Base-by-base conservation (phyloP, 805 yeast genomes). In the Candida lessepsii region DNA sequence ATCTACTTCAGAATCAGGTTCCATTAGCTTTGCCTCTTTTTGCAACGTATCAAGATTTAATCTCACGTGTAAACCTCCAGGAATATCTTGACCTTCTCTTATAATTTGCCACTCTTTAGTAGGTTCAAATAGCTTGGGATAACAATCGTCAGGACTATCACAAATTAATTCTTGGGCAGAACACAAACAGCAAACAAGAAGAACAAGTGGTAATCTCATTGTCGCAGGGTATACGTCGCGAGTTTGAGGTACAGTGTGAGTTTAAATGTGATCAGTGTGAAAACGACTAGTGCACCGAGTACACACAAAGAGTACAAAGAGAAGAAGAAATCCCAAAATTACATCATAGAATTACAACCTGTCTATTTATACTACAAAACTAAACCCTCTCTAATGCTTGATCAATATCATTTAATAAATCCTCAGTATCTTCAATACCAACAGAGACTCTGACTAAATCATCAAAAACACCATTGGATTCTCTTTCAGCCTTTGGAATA, bases 391-490 rank as follows among this genome's bases (percentile, higher is more conserved):
- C 67, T 53, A 86, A 71, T 38, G 95, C 96, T 58, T 79, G 80
- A 58, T 75, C 67, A 51, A 87, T 67, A 54, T 87, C 96, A 6
- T 66, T 73, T 45, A 86, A 68, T 60, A 87, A 71, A 57, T 87
- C 96, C 21, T 80, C 87, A 43, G 75, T 69, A 53, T 85, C 95
- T 69, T 87, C 96, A 46, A 87, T 83, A 65, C 96, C 96, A 36
- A 86, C 89, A 49, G 88, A 80, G 40, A 87, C 71, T 71, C 96
- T 80, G 52, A 87, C 72, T 63, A 87, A 75, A 64, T 86, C 88
- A 56, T 86, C 95, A 52, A 58, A 84, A 34, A 86, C 93, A 48
- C 95, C 95, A 44, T 80, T 75, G 38, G 79, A 76, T 65, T 83
- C 91, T 67, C 95, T 80, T 54, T 78, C 81, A 39, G 71, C 86